phyloP scores from a whole-genome alignment of 371 early-diverging fungal genomes.

The Syncephalastrum monosporum region DNA sequence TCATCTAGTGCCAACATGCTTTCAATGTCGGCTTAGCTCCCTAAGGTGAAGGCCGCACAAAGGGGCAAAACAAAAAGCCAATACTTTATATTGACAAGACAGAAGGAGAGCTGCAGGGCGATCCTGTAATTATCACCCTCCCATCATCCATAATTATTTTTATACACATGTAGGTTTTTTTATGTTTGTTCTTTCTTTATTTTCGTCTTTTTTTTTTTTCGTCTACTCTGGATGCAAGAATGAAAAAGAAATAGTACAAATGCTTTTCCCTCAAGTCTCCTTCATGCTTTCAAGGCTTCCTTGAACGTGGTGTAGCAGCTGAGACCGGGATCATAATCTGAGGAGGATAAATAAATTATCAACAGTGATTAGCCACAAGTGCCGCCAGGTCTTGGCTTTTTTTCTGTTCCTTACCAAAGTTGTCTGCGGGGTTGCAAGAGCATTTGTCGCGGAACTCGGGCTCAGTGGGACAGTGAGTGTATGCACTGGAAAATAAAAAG shows the following conservation, averaged over 20 bases:
- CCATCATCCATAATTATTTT: no score
- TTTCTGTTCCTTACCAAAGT: constrained; percentile 42
- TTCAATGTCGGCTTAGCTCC: no score
- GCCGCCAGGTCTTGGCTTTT: neutral
- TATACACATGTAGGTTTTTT: no score
- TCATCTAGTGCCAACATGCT: no score
- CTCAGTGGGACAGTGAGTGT: constrained; percentile 69
- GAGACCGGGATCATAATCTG: constrained; percentile 21
- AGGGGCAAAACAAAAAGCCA: no score
- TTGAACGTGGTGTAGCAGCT: constrained; percentile 18
- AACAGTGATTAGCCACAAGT: neutral
- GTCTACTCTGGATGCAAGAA: no score
- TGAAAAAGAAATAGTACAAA: no score
- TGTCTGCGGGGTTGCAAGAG: constrained; percentile 49
- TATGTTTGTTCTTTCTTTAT: neutral
- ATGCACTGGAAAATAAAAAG: constrained; percentile 72
- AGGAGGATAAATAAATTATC: neutral
- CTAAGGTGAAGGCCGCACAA: no score
- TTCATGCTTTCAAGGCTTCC: constrained; percentile 7
- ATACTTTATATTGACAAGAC: no score
- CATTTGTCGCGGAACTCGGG: constrained; percentile 57
- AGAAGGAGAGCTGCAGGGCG: no score
- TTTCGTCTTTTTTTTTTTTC: neutral
- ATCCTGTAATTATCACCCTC: no score
- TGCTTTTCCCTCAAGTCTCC: neutral